Conservation (phyloP, 768 basidiomycete species). For the Melanogaster broomeanus region DNA sequence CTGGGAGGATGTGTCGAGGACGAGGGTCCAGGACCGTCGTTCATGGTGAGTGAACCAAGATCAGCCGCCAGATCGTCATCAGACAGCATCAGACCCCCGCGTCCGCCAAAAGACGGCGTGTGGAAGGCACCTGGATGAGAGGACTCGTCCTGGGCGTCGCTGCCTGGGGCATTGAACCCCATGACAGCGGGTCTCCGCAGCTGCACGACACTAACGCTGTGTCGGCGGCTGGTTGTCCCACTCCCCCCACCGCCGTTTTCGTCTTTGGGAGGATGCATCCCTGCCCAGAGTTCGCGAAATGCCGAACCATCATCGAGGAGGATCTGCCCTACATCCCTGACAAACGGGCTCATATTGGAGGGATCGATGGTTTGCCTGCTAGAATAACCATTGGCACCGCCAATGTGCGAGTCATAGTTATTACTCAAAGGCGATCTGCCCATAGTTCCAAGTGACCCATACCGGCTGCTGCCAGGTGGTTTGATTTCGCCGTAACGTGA, state of each 20-base stretch:
- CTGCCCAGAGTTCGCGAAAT: conserved; percentile 74
- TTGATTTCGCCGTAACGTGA: conserved; percentile 62
- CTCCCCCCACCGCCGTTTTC: conserved; percentile 67
- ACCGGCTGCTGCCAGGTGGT: conserved; percentile 62
- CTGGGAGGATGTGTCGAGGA: conserved; percentile 57
- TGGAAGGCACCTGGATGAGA: conserved; percentile 34
- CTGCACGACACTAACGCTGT: conserved; percentile 83
- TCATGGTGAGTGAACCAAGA: conserved; percentile 61
- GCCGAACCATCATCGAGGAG: conserved; percentile 72
- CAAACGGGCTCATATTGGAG: conserved; percentile 84
- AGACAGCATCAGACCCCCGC: conserved; percentile 65
- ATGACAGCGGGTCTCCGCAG: conserved; percentile 65
- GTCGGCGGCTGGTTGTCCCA: conserved; percentile 80
- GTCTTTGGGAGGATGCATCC: conserved; percentile 63
- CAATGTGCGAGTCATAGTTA: conserved; percentile 48
- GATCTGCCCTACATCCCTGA: conserved; percentile 81
- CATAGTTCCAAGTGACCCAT: conserved; percentile 58
- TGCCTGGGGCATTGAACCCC: conserved; percentile 65
- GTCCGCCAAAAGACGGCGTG: conserved; percentile 39
- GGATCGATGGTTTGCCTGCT: conserved; percentile 48
- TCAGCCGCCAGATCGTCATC: conserved; percentile 83
- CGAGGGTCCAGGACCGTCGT: conserved; percentile 33
- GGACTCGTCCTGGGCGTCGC: conserved; percentile 44
- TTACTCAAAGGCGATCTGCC: conserved; percentile 59
- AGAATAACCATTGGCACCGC: conserved; percentile 48